Percentiles rank a stretch among this genome's conserved stretches.
Conservation (phyloP, 1,284 basidiomycete species). For the Fistulina hepatica region DNA sequence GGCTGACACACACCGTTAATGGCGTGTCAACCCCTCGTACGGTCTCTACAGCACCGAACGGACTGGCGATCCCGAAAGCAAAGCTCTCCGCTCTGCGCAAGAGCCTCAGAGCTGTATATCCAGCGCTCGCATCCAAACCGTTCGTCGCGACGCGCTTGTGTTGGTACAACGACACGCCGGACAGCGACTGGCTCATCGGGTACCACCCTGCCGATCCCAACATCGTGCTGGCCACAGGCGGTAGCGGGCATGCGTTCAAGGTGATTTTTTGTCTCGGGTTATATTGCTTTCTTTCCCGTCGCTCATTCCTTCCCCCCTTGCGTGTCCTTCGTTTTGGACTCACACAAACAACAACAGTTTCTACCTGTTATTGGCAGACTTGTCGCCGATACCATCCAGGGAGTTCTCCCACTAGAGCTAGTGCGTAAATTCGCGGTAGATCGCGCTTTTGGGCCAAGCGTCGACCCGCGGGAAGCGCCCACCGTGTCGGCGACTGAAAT, state of each 20-base stretch:
- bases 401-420: slow-evolving; percentile 40
- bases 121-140: slow-evolving; percentile 57
- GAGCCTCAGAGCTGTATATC: slow-evolving; percentile 51
- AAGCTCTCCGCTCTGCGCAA: slow-evolving; percentile 40
- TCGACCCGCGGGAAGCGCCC: too few species aligned
- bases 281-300: background rate
- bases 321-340: background rate
- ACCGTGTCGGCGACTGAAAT: too few species aligned
- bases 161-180: slow-evolving; percentile 53
- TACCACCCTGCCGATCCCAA: slow-evolving; percentile 43
- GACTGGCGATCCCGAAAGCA: slow-evolving; percentile 51
- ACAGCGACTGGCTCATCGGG: slow-evolving; percentile 75
- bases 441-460: slow-evolving; percentile 20
- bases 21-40: slow-evolving; percentile 59
- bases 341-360: slow-evolving; percentile 41
- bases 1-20: slow-evolving; percentile 10
- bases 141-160: slow-evolving; percentile 68
- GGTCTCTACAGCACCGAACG: slow-evolving; percentile 42
- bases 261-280: slow-evolving; percentile 29
- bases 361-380: slow-evolving; percentile 73
- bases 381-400: slow-evolving; percentile 62
- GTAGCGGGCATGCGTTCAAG: slow-evolving; percentile 79
- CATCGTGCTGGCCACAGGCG: slow-evolving; percentile 64
- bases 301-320: background rate
- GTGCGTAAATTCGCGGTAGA: slow-evolving; percentile 33